Percentiles rank a stretch among this genome's conserved stretches.
phyloP scores from a whole-genome alignment of 1,284 basidiomycete species.

The Austropuccinia psidii region DNA sequence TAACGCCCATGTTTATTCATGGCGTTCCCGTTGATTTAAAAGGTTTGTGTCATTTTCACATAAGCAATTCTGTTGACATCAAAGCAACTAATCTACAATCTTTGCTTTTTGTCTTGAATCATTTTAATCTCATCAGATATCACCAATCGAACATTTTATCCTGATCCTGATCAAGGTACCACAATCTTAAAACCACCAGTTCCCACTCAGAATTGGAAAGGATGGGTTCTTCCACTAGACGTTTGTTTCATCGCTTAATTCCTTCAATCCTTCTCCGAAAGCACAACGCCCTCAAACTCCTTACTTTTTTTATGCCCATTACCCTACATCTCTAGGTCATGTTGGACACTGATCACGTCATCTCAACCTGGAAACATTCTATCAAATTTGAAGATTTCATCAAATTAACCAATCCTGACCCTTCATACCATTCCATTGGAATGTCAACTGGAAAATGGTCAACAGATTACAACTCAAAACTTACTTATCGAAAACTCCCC shows the following conservation, averaged over 20 bases:
- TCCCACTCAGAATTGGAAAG: slow-evolving; percentile 12
- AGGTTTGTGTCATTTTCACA: neutral
- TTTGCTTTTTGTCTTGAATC: neutral
- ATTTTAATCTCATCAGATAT: neutral
- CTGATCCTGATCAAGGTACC: slow-evolving; percentile 18
- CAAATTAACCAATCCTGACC: slow-evolving; percentile 21
- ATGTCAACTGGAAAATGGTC: slow-evolving; percentile 15
- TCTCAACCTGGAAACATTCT: slow-evolving; percentile 13
- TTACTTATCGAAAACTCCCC: slow-evolving; percentile 20
- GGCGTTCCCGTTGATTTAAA: slow-evolving; percentile 19
- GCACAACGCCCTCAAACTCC: neutral
- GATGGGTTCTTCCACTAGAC: slow-evolving; percentile 32
- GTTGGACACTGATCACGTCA: slow-evolving; percentile 17
- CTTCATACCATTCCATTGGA: slow-evolving; percentile 9
- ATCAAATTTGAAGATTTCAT: slow-evolving; percentile 13
- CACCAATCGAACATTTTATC: slow-evolving; percentile 15
- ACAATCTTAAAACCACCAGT: neutral
- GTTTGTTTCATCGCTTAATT: slow-evolving; percentile 2
- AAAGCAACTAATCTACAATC: too few relatives aligned
- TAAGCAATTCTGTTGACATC: neutral
- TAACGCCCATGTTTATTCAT: slow-evolving; percentile 19
- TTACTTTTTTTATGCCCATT: neutral
- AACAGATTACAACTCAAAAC: neutral
- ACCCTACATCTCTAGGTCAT: neutral
- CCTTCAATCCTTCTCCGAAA: neutral